Conservation (phyloP, 2,329 filamentous ascomycete genomes). For the Aspergillus nomiae region DNA sequence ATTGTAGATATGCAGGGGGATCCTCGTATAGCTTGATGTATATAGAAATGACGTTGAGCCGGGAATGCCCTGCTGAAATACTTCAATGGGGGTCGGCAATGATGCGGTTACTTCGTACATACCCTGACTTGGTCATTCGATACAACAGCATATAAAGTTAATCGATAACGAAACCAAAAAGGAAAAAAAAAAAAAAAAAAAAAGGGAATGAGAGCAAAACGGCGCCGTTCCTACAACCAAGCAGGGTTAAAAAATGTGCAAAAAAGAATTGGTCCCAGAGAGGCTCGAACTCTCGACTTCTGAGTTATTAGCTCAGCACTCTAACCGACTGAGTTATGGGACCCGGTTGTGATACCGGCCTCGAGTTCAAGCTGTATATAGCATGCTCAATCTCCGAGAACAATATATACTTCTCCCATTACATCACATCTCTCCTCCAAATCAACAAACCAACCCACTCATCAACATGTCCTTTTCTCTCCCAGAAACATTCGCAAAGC, state of each 20-base stretch:
- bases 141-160: too few species aligned
- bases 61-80: too few species aligned
- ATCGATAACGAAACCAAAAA: neutral
- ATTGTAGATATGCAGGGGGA: too few species aligned
- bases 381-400: too few species aligned
- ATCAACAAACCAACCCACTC: neutral
- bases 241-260: neutral
- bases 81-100: too few species aligned
- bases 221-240: too few species aligned
- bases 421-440: neutral
- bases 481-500: slow-evolving; percentile 28
- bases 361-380: neutral
- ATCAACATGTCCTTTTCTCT: slow-evolving; percentile 19
- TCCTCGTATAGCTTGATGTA: too few species aligned
- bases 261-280: neutral
- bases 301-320: slow-evolving; percentile 7
- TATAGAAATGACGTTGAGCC: too few species aligned
- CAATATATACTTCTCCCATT: neutral
- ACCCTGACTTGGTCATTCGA: too few species aligned
- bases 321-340: slow-evolving; percentile 5
- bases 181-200: neutral
- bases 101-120: too few species aligned
- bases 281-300: slow-evolving; percentile 9
- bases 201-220: too few species aligned
- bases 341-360: neutral